phyloP scores from a whole-genome alignment of 78 protist species.

The Pigoraptor vietnamica region DNA sequence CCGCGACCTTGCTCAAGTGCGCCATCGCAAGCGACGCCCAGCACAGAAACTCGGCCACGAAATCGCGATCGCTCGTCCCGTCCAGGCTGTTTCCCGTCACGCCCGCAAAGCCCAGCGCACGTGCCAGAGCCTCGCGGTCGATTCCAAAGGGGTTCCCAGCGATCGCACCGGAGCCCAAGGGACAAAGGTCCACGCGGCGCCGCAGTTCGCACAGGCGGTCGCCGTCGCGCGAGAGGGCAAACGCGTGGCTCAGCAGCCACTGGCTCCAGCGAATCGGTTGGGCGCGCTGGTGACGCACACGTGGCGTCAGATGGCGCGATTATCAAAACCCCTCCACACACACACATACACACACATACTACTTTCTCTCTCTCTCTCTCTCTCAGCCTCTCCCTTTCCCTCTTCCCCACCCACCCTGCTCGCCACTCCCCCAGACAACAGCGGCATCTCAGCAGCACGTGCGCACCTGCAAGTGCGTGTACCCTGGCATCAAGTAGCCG shows the following conservation, averaged over 20 bases:
- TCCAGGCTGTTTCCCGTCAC: conserved; percentile 52
- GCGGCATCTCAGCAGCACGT: too few relatives aligned
- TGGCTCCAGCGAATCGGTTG: conserved; percentile 70
- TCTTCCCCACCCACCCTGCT: too few relatives aligned
- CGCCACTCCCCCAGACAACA: too few relatives aligned
- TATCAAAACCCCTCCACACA: too few relatives aligned
- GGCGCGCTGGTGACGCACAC: conserved; percentile 25
- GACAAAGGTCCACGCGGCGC: conserved; percentile 26
- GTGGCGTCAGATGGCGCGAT: background rate
- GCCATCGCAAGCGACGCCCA: conserved; percentile 35
- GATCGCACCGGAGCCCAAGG: conserved; percentile 62
- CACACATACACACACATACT: too few relatives aligned
- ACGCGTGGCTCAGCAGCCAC: conserved; percentile 52
- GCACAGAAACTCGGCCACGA: conserved; percentile 54
- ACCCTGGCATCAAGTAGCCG: conserved; percentile 57
- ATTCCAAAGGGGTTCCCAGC: conserved; percentile 71
- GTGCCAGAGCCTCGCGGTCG: conserved; percentile 53
- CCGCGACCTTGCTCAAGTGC: conserved; percentile 53
- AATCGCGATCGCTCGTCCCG: conserved; percentile 58
- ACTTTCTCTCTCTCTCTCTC: too few relatives aligned
- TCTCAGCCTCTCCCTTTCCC: background rate
- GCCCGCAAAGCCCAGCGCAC: conserved; percentile 38
- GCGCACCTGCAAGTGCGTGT: conserved; percentile 62
- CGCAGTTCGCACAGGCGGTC: conserved; percentile 13
- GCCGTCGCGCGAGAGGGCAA: conserved; percentile 31